Evolutionary conservation across 768 basidiomycete species (phyloP).

Genomic region (Cystofilobasidium ferigula): DNA sequence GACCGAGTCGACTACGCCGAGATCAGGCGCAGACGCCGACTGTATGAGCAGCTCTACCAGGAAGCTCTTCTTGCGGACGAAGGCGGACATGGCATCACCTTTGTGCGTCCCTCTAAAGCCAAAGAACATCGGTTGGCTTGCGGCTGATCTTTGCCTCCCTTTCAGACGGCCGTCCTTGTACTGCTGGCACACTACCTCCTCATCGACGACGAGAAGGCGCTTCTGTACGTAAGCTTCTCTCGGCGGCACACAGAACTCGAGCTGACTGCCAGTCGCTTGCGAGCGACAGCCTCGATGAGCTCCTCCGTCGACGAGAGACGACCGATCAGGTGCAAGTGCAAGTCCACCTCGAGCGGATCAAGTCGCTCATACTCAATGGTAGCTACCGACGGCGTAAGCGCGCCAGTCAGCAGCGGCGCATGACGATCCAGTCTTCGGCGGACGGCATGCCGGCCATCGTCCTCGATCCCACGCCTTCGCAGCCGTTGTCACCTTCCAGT

Average conservation of each 20-base stretch:
- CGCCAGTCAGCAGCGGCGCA: conserved; percentile 37
- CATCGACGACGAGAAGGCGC: conserved; percentile 75
- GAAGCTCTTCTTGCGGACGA: conserved; percentile 70
- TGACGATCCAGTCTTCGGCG: not conserved
- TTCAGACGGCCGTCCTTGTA: conserved; percentile 72
- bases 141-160: too few species aligned
- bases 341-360: conserved; percentile 73
- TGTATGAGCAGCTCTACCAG: conserved; percentile 69
- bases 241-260: too few species aligned
- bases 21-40: conserved; percentile 55
- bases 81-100: conserved; percentile 69
- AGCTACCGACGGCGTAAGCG: conserved; percentile 60
- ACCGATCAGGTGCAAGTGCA: conserved; percentile 70
- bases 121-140: too few species aligned
- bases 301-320: conserved; percentile 61
- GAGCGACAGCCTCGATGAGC: conserved; percentile 67
- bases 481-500: too few species aligned
- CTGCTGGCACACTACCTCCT: conserved; percentile 78
- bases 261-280: too few species aligned
- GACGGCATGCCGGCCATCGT: conserved; percentile 14
- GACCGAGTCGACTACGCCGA: conserved; percentile 53
- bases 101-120: too few species aligned
- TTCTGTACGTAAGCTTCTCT: conserved; percentile 63
- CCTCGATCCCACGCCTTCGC: not conserved
- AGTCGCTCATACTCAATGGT: conserved; percentile 66